Evolutionary conservation across 2,329 filamentous ascomycete genomes (phyloP), one percentile per base, ranked within the genome.

Genomic region (Aspergillus pseudotamarii): DNA sequence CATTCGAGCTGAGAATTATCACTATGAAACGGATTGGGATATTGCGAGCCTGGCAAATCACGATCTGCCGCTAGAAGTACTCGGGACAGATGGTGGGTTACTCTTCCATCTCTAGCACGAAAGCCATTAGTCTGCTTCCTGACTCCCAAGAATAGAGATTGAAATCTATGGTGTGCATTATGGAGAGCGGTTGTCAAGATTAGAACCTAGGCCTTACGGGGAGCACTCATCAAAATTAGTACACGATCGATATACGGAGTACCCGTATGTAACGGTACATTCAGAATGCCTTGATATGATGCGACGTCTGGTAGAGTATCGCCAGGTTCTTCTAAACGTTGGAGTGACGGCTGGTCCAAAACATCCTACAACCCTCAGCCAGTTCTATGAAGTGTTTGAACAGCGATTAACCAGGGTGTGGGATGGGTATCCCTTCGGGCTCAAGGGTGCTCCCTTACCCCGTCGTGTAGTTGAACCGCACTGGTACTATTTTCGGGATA

Each of bases 381-480:
- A 53, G 50, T 34, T 53, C 19, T 53, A 53, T 53, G 50, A 53
- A 53, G 30, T 53, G 19, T 53, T 53, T 53, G 50, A 53, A 21
- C 50, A 53, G 19, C 50, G 50, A 34, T n/a, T 53, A 34, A 53
- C 50, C 21, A 53, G 50, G 50, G 50, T 26, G 23, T 26, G 2
- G 23, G 23, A 26, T 26, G 23, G 23, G 2, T 3, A 26, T 26
- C 23, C 23, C 23, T 26, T 2, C 23, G 23, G 23, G 23, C 23
- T 26, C 23, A 26, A 26, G 23, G 23, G 23, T 26, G 23, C 23
- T 26, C 23, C 23, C 23, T 26, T 2, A 2, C 23, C 23, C 23
- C 23, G 28, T 34, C 50, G 50, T n/a, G 19, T 53, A 34, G 30
- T 53, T 34, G 16, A 53, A 4, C 50, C 50, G 9, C 50, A 53